A percentile compares a stretch with the other conserved stretches of the same genome.
Conservation (phyloP, 768 basidiomycete species). For the Russula foetens region DNA sequence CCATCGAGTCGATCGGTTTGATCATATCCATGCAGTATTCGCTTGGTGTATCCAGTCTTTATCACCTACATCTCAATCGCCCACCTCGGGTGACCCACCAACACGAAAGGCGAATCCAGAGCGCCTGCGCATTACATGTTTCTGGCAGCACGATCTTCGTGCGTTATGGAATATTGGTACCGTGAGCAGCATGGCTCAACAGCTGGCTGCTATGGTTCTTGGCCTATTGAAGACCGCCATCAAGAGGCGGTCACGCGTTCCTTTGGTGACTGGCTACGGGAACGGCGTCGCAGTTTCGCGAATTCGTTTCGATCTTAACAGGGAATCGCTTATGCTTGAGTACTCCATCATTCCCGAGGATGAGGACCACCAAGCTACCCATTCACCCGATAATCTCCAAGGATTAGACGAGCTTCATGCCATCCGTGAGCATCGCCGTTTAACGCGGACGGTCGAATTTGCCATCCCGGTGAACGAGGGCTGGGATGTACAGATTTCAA, state of each 20-base stretch:
- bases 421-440: constrained; percentile 55
- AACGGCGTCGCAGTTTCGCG: constrained; percentile 75
- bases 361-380: constrained; percentile 36
- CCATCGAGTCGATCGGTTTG: constrained; percentile 9
- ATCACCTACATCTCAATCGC: constrained; percentile 29
- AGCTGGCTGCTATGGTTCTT: constrained; percentile 78
- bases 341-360: constrained; percentile 79
- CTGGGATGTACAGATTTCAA: constrained; percentile 81
- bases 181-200: constrained; percentile 57
- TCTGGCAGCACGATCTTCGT: constrained; percentile 93
- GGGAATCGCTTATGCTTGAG: constrained; percentile 75
- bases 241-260: constrained; percentile 66
- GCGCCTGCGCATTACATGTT: constrained; percentile 77
- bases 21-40: constrained; percentile 44
- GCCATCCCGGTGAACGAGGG: constrained; percentile 67
- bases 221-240: constrained; percentile 77
- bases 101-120: constrained; percentile 18
- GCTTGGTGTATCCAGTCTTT: constrained; percentile 90
- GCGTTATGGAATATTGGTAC: constrained; percentile 77
- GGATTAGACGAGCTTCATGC: constrained; percentile 59
- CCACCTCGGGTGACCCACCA: constrained; percentile 23
- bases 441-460: constrained; percentile 75
- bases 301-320: constrained; percentile 69
- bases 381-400: constrained; percentile 28
- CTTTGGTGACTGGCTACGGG: constrained; percentile 70